These are phyloP conservation scores for Backusella circina DNA, from an alignment of 192 early-diverging fungal genomes.

Conservation along the genomic window DNA sequence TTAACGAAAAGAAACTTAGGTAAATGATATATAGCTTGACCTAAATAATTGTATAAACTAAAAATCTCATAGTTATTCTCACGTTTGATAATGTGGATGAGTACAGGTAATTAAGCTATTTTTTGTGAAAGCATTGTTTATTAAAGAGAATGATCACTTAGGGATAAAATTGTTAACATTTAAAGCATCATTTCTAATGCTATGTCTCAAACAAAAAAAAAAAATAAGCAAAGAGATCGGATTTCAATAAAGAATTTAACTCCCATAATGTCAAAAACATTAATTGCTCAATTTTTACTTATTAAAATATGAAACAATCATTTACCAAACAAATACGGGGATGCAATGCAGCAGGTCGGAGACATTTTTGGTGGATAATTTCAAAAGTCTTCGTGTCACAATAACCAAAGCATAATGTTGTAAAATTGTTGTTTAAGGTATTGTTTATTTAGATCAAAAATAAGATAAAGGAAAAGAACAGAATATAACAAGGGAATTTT, in stretches of 20 bases:
- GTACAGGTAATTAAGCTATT: not conserved
- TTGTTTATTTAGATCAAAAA: not conserved
- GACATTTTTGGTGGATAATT: not conserved
- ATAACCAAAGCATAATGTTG: not conserved
- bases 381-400: not conserved
- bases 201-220: not conserved
- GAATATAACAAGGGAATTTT: not conserved
- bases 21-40: not conserved
- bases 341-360: not conserved
- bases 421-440: not conserved
- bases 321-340: slow-evolving; percentile 1
- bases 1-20: slow-evolving; percentile 84
- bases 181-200: not conserved
- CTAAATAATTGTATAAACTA: not conserved
- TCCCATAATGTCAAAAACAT: not conserved
- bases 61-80: not conserved
- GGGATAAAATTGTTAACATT: not conserved
- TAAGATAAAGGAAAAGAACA: not conserved
- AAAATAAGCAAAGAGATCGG: not conserved
- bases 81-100: slow-evolving; percentile 8
- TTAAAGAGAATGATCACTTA: not conserved
- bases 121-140: not conserved
- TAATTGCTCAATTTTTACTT: not conserved
- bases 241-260: not conserved
- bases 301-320: not conserved